Conservation (phyloP, 164 flowering plant genomes). For the Stephania japonica region DNA sequence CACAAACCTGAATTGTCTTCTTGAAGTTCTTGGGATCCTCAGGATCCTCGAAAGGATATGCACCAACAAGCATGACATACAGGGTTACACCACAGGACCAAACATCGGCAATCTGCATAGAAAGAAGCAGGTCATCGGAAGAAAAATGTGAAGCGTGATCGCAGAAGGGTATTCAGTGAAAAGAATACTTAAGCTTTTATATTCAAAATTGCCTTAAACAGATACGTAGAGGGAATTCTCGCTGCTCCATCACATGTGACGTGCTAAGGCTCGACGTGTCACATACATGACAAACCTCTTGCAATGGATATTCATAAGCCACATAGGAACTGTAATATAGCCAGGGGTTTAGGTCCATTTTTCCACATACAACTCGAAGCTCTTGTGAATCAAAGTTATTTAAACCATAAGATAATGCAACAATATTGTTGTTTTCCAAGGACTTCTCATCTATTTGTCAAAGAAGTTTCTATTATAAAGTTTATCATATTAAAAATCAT, state of each 20-base stretch:
- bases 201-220: background rate
- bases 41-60: slow-evolving; percentile 91
- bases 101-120: slow-evolving; percentile 79
- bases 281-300: background rate
- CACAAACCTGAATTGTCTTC: slow-evolving; percentile 64
- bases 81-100: slow-evolving; percentile 95
- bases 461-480: too few relatives aligned
- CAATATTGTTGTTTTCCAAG: background rate
- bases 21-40: slow-evolving; percentile 77
- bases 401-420: background rate
- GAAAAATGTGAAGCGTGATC: background rate
- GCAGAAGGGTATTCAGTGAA: background rate
- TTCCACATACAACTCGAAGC: background rate
- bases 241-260: background rate
- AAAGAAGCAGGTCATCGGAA: background rate
- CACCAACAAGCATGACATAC: slow-evolving; percentile 87
- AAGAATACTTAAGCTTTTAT: background rate
- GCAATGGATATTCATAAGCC: background rate
- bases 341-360: background rate
- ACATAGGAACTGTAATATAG: background rate
- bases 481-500: too few relatives aligned
- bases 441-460: too few relatives aligned
- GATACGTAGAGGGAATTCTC: background rate
- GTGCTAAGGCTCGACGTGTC: background rate
- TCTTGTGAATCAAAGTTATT: background rate